phyloP scores from a whole-genome alignment of 1,284 basidiomycete species.

The Trichosporon sp. region DNA sequence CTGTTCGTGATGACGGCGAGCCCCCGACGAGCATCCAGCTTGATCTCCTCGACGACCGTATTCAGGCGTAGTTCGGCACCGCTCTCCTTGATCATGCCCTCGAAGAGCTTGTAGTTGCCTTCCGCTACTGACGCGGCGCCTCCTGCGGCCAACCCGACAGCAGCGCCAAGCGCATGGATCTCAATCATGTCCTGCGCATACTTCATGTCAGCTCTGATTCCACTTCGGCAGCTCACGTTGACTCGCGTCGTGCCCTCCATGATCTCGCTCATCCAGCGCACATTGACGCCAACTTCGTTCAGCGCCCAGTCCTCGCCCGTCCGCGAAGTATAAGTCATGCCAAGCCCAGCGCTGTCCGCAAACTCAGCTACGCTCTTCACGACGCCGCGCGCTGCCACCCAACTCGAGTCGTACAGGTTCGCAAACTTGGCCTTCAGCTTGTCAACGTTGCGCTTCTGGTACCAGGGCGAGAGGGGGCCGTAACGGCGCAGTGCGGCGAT shows the following conservation, averaged over 20 bases:
- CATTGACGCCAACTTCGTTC: constrained; percentile 48
- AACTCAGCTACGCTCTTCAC: constrained; percentile 33
- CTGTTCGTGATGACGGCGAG: constrained; percentile 9
- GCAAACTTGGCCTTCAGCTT: constrained; percentile 28
- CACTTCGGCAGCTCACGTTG: constrained; percentile 56
- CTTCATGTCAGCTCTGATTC: constrained; percentile 20
- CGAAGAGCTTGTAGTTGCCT: constrained; percentile 83
- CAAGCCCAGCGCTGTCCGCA: constrained; percentile 32
- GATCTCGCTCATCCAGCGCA: constrained; percentile 68
- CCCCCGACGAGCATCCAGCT: constrained; percentile 1
- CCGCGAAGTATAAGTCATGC: constrained; percentile 51
- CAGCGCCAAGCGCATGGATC: constrained; percentile 76
- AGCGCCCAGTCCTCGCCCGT: constrained; percentile 61
- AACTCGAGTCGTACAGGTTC: constrained; percentile 35
- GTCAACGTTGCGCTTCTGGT: constrained; percentile 50
- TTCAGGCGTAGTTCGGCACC: constrained; percentile 64
- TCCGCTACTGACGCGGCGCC: constrained; percentile 65
- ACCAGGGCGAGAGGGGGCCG: constrained; percentile 63
- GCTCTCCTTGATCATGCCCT: constrained; percentile 67
- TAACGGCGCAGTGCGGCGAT: constrained; percentile 72
- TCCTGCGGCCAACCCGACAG: constrained; percentile 65
- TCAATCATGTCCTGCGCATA: constrained; percentile 59
- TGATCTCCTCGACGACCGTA: constrained; percentile 51
- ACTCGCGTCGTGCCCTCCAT: constrained; percentile 78
- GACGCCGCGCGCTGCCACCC: constrained; percentile 29